Percentiles rank a stretch among this genome's conserved stretches.
These are phyloP conservation scores for Aspergillus sparsus DNA, from an alignment of 495 filamentous ascomycete genomes.

Conservation along the genomic window DNA sequence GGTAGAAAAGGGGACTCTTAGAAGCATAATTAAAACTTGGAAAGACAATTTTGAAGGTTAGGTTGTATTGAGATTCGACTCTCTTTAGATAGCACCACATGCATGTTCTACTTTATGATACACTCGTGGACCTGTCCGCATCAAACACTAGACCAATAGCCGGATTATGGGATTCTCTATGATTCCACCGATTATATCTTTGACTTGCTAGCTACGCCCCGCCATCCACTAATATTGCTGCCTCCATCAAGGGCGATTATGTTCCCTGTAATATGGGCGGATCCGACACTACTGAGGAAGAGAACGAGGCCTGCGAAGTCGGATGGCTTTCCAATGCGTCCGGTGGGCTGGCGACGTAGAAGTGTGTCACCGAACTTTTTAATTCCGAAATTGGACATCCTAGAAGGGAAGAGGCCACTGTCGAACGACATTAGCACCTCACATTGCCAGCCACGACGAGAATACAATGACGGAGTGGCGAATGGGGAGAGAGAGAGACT, in stretches of 20 bases:
- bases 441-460: no score
- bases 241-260: slow-evolving; percentile 8
- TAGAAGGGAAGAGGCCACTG: slow-evolving; percentile 8
- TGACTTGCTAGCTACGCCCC: not conserved
- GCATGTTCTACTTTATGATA: no score
- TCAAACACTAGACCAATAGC: no score
- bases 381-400: slow-evolving; percentile 11
- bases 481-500: not conserved
- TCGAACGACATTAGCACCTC: not conserved
- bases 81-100: no score
- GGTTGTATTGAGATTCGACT: no score
- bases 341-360: slow-evolving; percentile 9
- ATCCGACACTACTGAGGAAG: slow-evolving; percentile 10
- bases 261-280: slow-evolving; percentile 8
- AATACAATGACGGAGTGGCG: not conserved
- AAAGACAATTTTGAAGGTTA: no score
- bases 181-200: not conserved
- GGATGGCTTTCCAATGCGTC: slow-evolving; percentile 3
- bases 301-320: slow-evolving; percentile 11
- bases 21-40: no score
- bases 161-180: no score
- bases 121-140: no score
- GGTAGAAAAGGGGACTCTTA: no score
- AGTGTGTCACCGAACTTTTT: slow-evolving; percentile 9
- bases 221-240: slow-evolving; percentile 10